Conservation (phyloP, 495 filamentous ascomycete species). For the Penicillium odoratum region DNA sequence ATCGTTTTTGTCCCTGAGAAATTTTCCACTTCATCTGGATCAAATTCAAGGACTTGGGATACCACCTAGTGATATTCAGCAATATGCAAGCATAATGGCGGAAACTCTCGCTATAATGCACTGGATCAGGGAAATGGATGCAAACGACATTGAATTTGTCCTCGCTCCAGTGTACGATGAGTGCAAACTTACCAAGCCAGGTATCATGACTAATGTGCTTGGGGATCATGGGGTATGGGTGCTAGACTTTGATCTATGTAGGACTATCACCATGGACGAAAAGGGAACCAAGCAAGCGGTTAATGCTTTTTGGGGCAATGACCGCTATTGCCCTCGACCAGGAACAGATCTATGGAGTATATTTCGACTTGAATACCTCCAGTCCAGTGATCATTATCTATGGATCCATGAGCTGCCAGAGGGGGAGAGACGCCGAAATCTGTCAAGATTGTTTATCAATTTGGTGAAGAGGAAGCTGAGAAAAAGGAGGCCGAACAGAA, state of each 20-base stretch:
- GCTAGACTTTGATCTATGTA: constrained; percentile 4
- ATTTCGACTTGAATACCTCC: too few relatives aligned
- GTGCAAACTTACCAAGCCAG: too few relatives aligned
- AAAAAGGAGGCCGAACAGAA: too few relatives aligned
- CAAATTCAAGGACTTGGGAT: neutral
- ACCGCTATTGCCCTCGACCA: neutral
- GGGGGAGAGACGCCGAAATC: too few relatives aligned
- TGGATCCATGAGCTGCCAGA: too few relatives aligned
- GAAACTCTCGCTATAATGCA: constrained; percentile 8
- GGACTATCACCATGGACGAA: neutral
- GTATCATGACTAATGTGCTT: neutral
- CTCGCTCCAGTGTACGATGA: too few relatives aligned
- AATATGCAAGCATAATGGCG: constrained; percentile 2
- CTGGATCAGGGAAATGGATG: constrained; percentile 5
- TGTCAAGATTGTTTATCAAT: too few relatives aligned
- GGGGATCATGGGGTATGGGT: neutral
- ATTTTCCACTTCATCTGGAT: constrained; percentile 3
- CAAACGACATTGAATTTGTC: constrained; percentile 5
- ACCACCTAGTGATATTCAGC: neutral
- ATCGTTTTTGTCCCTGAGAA: neutral
- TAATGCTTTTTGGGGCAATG: neutral
- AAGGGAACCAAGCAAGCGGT: neutral
- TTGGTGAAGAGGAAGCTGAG: too few relatives aligned
- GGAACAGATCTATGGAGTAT: too few relatives aligned
- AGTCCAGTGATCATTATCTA: too few relatives aligned